Evolutionary conservation across 768 basidiomycete species (phyloP), one percentile per base, ranked within the genome.

Genomic region (Chalciporus piperatus): DNA sequence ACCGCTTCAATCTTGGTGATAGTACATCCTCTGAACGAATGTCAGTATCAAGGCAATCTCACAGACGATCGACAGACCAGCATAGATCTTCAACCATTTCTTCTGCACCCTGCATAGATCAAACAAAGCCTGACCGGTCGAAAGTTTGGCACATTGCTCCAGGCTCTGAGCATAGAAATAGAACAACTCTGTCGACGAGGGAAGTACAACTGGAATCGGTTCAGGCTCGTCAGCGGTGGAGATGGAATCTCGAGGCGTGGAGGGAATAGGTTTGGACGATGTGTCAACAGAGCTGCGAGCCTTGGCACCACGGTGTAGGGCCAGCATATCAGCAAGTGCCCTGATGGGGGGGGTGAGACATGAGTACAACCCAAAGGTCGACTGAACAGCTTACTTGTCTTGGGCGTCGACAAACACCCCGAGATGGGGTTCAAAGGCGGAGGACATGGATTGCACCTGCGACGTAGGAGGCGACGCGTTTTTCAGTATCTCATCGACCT

Each of bases 81-180:
- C 94, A 72, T 96, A 99, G 39, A 94, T 84, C 58, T 83, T 81
- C 30, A 99, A 71, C 95, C 96, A 98, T 66, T 98, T 98, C 66
- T 85, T 92, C 63, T 92, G 92, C 35, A 99, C 69, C 16, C 75
- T 77, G 48, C 82, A 83, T 32, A 99, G 66, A 58, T 96, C 92
- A 66, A 84, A 88, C 55, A 99, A 70, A 5, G 93, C 81, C 52
- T 87, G 83, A 0, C 90, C 88, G 1, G 85, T 91, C 10, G 91
- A 94, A 4, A 97, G 74, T 62, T 90, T 94, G 2, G 91, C 87
- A 62, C 96, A 98, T 63, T 94, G 91, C 47, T 98, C 97, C 32
- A 99, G 72, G 49, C 87, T 94, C 67, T 98, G 94, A 0, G 85
- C 92, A 65, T 98, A 98, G 71, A 97, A 93, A 67, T 95, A 97